phyloP scores from a whole-genome alignment of 257 asterid genomes.

The Fraxinus cuspidata region DNA sequence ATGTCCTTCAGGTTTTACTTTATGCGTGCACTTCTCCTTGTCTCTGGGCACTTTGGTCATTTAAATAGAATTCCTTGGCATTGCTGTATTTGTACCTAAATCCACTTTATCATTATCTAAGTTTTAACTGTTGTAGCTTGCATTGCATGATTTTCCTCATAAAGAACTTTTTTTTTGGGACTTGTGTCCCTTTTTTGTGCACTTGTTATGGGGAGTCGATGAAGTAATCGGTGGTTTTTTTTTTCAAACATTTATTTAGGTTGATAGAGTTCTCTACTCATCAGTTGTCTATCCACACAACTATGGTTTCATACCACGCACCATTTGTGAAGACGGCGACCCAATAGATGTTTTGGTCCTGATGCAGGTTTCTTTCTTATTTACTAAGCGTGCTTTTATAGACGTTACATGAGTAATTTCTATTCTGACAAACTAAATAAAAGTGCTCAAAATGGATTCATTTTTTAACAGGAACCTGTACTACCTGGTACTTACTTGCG shows the following conservation, averaged over 20 bases:
- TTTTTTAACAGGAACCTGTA: conserved; percentile 71
- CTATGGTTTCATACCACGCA: conserved; percentile 89
- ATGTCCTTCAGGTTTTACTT: not conserved
- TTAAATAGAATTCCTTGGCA: not conserved
- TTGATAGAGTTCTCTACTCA: conserved; percentile 88
- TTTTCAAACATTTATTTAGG: conserved; percentile 41
- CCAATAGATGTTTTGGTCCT: conserved; percentile 86
- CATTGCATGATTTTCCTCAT: not conserved
- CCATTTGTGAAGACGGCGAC: conserved; percentile 87
- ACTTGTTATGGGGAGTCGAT: not conserved
- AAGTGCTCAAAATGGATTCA: not conserved
- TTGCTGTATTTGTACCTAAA: not conserved
- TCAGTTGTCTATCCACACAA: conserved; percentile 96
- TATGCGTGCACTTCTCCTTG: not conserved
- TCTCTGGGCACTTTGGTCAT: not conserved
- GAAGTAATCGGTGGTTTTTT: not conserved
- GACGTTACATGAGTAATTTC: not conserved
- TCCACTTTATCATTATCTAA: not conserved
- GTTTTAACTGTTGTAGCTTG: not conserved
- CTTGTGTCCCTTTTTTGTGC: not conserved
- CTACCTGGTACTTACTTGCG: conserved; percentile 84
- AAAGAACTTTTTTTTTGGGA: not conserved
- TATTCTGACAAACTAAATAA: not conserved
- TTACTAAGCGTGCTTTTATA: not conserved
- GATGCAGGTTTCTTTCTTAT: conserved; percentile 68